These are phyloP conservation scores for Boletus reticulatus DNA, from an alignment of 768 basidiomycete species.

Conservation along the genomic window DNA sequence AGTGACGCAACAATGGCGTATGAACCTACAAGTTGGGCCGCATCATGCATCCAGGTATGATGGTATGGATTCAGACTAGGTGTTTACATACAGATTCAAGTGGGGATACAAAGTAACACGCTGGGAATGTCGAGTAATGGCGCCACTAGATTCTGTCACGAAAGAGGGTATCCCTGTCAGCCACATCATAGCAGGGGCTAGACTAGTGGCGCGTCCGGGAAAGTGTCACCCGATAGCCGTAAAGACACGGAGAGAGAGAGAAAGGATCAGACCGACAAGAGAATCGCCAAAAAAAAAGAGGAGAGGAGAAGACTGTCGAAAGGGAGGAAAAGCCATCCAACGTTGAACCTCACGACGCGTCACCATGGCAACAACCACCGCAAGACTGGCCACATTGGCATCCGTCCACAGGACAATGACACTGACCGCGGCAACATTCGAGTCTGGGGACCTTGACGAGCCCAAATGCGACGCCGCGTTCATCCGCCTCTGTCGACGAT, in stretches of 20 bases:
- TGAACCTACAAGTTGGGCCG: no score
- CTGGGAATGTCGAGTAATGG: no score
- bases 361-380: slow-evolving; percentile 44
- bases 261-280: background rate
- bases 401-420: slow-evolving; percentile 50
- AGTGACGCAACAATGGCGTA: no score
- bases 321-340: background rate
- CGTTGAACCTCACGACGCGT: background rate
- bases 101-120: no score
- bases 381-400: slow-evolving; percentile 62
- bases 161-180: background rate
- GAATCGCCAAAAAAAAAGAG: background rate
- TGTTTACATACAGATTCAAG: no score
- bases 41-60: no score
- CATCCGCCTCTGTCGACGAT: slow-evolving; percentile 35
- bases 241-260: background rate
- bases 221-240: background rate
- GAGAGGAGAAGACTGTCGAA: background rate
- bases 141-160: background rate
- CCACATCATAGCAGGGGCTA: background rate
- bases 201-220: background rate
- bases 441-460: slow-evolving; percentile 60
- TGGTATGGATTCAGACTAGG: no score
- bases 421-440: slow-evolving; percentile 63
- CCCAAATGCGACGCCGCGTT: slow-evolving; percentile 43